phyloP scores from a whole-genome alignment of 352 stramenopile genomes.

The Phytophthora citrophthora region DNA sequence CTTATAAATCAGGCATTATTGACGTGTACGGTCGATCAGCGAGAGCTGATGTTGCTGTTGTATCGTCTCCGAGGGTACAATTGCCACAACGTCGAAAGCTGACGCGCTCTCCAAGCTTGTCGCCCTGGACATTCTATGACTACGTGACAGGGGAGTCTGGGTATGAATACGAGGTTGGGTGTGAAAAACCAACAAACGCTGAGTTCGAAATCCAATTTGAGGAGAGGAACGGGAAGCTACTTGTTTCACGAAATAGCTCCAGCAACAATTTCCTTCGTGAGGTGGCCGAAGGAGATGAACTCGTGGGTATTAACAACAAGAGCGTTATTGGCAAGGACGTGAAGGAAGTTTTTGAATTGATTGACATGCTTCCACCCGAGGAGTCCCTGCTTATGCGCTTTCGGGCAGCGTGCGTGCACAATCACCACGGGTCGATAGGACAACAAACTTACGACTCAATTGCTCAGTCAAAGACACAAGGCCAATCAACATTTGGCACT shows the following conservation, averaged over 20 bases:
- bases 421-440: conserved; percentile 14
- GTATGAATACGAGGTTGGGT: conserved; percentile 71
- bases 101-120: conserved; percentile 53
- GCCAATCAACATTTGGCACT: conserved; percentile 13
- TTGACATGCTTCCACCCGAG: conserved; percentile 38
- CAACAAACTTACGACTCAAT: conserved; percentile 10
- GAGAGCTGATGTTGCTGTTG: conserved; percentile 57
- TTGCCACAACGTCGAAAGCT: conserved; percentile 24
- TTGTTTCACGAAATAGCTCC: conserved; percentile 38
- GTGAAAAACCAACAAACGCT: conserved; percentile 41
- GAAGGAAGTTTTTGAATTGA: conserved; percentile 39
- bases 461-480: conserved; percentile 18
- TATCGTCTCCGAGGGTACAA: conserved; percentile 54
- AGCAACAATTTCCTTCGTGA: conserved; percentile 32
- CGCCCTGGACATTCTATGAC: conserved; percentile 79
- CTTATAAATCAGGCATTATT: conserved; percentile 60
- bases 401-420: conserved; percentile 39
- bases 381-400: conserved; percentile 55
- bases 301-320: conserved; percentile 70
- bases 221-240: conserved; percentile 42
- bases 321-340: conserved; percentile 48
- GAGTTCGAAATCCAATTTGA: conserved; percentile 60
- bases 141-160: conserved; percentile 69
- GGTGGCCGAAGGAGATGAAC: conserved; percentile 56
- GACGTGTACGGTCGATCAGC: conserved; percentile 69